Evolutionary conservation across 2,329 filamentous ascomycete species (phyloP).

Genomic region (Cladophialophora carrionii): DNA sequence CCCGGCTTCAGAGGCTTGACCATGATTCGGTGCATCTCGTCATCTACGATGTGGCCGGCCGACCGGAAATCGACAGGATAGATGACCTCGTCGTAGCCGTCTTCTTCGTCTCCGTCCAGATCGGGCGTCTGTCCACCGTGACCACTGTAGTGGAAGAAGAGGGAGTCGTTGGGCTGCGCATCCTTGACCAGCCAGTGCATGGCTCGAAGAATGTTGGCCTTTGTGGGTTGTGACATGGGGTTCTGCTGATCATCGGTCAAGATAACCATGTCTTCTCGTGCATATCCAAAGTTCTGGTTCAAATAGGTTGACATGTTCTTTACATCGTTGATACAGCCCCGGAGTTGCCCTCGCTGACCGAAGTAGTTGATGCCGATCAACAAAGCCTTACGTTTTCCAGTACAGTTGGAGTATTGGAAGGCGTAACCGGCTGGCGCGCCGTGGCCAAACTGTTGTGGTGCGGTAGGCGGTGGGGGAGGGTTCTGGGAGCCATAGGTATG

Average conservation of each 20-base stretch:
- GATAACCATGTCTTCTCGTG: slow-evolving; percentile 94
- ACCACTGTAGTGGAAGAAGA: slow-evolving; percentile 91
- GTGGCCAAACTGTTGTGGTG: slow-evolving; percentile 73
- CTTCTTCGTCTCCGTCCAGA: slow-evolving; percentile 73
- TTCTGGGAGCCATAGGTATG: slow-evolving; percentile 45
- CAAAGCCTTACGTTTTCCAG: slow-evolving; percentile 82
- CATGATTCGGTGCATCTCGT: slow-evolving; percentile 76
- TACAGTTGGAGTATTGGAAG: slow-evolving; percentile 91
- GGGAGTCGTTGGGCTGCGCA: slow-evolving; percentile 84
- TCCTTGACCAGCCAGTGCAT: slow-evolving; percentile 99
- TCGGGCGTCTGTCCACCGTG: slow-evolving; percentile 77
- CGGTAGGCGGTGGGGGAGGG: slow-evolving; percentile 68
- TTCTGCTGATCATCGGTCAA: slow-evolving; percentile 97
- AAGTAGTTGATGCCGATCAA: slow-evolving; percentile 98
- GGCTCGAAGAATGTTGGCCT: slow-evolving; percentile 88
- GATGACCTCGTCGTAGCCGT: slow-evolving; percentile 77
- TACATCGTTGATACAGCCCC: slow-evolving; percentile 96
- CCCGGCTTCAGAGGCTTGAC: slow-evolving; percentile 77
- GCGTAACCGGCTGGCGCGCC: slow-evolving; percentile 79
- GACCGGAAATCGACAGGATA: slow-evolving; percentile 74
- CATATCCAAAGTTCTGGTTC: slow-evolving; percentile 86
- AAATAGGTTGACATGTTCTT: slow-evolving; percentile 95
- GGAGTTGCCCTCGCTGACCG: slow-evolving; percentile 82
- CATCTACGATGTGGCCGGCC: slow-evolving; percentile 75
- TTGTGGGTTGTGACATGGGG: slow-evolving; percentile 94